Conservation (phyloP, 306 rosid species). For the Pyrus betulifolia region DNA sequence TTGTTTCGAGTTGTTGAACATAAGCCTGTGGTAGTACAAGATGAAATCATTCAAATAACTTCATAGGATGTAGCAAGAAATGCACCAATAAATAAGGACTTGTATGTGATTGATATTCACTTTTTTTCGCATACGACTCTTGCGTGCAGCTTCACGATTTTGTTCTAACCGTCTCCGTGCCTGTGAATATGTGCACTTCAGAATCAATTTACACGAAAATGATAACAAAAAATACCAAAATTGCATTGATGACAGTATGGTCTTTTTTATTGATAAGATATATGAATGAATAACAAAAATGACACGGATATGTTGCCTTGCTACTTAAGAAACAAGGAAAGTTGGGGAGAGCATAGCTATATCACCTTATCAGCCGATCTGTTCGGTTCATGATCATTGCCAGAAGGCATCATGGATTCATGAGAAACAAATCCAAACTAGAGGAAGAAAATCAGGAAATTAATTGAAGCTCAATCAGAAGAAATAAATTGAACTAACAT, state of each 20-base stretch:
- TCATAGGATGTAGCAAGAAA: background rate
- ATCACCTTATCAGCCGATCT: slow-evolving; percentile 58
- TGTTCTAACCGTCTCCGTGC: slow-evolving; percentile 66
- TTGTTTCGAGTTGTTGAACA: slow-evolving; percentile 82
- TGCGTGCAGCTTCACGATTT: slow-evolving; percentile 89
- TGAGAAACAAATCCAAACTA: slow-evolving; percentile 51
- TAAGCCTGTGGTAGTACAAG: slow-evolving; percentile 52
- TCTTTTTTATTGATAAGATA: too few species aligned
- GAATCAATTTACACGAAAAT: background rate
- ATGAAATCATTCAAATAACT: slow-evolving; percentile 3
- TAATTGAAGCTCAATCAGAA: background rate
- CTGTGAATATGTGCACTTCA: slow-evolving; percentile 22
- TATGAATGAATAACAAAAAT: background rate
- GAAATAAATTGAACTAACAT: background rate
- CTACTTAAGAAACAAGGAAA: background rate
- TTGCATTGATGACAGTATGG: too few species aligned
- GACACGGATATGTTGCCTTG: background rate
- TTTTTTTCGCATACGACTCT: slow-evolving; percentile 73
- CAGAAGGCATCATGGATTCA: slow-evolving; percentile 39
- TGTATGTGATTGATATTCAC: slow-evolving; percentile 24
- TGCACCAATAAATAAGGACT: background rate
- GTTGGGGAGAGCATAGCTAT: background rate
- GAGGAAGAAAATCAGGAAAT: slow-evolving; percentile 12
- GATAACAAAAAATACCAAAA: too few species aligned
- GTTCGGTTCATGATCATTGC: slow-evolving; percentile 51